Conservation (phyloP, 345 rosid genomes). For the Pugionium dolabratum region DNA sequence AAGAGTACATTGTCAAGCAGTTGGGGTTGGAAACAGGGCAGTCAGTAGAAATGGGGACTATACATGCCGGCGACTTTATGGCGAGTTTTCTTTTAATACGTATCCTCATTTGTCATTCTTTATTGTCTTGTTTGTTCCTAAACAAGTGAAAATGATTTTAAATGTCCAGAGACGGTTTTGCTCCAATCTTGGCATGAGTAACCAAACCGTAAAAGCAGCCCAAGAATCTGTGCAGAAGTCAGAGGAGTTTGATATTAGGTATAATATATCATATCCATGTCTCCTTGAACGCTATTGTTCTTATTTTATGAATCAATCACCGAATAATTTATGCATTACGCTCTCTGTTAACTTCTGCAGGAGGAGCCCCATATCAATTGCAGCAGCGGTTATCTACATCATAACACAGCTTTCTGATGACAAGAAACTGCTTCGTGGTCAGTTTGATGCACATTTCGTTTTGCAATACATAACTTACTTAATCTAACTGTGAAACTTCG, state of each 20-base stretch:
- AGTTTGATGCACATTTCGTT: conserved; percentile 21
- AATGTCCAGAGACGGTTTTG: conserved; percentile 87
- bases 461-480: not conserved
- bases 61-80: conserved; percentile 98
- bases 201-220: conserved; percentile 95
- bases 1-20: conserved; percentile 96
- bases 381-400: conserved; percentile 93
- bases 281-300: not conserved
- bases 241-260: conserved; percentile 98
- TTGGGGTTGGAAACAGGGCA: conserved; percentile 88
- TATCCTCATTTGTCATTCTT: not conserved
- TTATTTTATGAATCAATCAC: not conserved
- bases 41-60: conserved; percentile 94
- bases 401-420: conserved; percentile 93
- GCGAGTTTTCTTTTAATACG: conserved; percentile 43
- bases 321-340: too few relatives aligned
- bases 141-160: not conserved
- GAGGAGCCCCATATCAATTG: conserved; percentile 97
- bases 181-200: conserved; percentile 92
- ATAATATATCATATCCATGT: conserved; percentile 7
- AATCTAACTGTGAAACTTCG: not conserved
- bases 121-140: not conserved
- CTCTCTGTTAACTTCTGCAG: conserved; percentile 46
- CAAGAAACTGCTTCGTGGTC: conserved; percentile 92
- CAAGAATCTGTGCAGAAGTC: conserved; percentile 94